These are phyloP conservation scores for Blastobotrys chiropterorum DNA, from an alignment of 805 yeast species.

Conservation along the genomic window DNA sequence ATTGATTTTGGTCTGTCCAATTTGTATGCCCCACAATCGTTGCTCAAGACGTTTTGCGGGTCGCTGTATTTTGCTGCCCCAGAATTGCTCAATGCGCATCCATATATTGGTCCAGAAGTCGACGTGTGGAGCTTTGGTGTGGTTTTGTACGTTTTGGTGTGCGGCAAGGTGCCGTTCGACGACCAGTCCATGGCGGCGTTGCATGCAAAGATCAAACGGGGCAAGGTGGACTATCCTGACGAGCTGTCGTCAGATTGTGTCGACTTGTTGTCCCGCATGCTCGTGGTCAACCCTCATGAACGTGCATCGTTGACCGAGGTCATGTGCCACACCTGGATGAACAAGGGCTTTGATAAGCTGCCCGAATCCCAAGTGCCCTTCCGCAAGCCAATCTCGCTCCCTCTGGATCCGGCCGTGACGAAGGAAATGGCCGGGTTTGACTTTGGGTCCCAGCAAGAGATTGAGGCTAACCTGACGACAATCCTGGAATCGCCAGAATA, in stretches of 20 bases:
- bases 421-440: slow-evolving; percentile 73
- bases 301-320: slow-evolving; percentile 79
- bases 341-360: slow-evolving; percentile 71
- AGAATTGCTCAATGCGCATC: slow-evolving; percentile 84
- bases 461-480: slow-evolving; percentile 48
- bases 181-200: slow-evolving; percentile 87
- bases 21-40: slow-evolving; percentile 60
- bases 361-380: slow-evolving; percentile 69
- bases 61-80: slow-evolving; percentile 98
- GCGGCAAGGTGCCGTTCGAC: slow-evolving; percentile 98
- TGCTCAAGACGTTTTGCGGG: slow-evolving; percentile 93
- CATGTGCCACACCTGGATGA: slow-evolving; percentile 91
- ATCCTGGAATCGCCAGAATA: slow-evolving; percentile 64
- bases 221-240: slow-evolving; percentile 85
- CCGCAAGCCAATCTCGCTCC: slow-evolving; percentile 66
- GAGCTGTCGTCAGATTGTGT: slow-evolving; percentile 75
- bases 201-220: slow-evolving; percentile 90
- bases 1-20: slow-evolving; percentile 96
- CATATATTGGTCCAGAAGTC: slow-evolving; percentile 94
- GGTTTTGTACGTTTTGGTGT: slow-evolving; percentile 86
- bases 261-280: slow-evolving; percentile 76
- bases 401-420: slow-evolving; percentile 61
- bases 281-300: slow-evolving; percentile 79
- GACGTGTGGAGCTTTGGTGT: slow-evolving; percentile 99
- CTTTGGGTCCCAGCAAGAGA: slow-evolving; percentile 61